A percentile compares a stretch with the other conserved stretches of the same genome.
These are phyloP conservation scores for Hanseniaspora jakobsenii DNA, from an alignment of 805 yeast species.

Conservation along the genomic window DNA sequence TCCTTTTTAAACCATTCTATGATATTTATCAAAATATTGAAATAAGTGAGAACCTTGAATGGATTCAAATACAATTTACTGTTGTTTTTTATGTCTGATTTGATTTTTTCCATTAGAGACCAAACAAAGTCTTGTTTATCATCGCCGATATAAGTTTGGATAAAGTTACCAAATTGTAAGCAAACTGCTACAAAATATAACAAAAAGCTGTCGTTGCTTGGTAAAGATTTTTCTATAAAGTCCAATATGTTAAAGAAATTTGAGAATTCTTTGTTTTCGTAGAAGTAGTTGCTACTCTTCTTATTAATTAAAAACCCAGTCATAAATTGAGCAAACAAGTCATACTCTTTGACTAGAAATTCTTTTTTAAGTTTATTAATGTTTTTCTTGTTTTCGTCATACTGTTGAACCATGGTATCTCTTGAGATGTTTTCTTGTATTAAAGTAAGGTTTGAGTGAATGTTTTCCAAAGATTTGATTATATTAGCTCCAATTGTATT, in stretches of 20 bases:
- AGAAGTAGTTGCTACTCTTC: slow-evolving; percentile 19
- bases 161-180: slow-evolving; percentile 29
- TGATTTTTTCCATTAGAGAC: slow-evolving; percentile 11
- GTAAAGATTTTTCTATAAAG: slow-evolving; percentile 35
- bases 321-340: slow-evolving; percentile 53
- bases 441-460: slow-evolving; percentile 45
- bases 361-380: slow-evolving; percentile 47
- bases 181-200: slow-evolving; percentile 54
- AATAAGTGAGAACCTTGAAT: slow-evolving; percentile 36
- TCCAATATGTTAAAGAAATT: slow-evolving; percentile 29
- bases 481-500: slow-evolving; percentile 32
- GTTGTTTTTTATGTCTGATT: slow-evolving; percentile 19
- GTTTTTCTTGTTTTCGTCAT: slow-evolving; percentile 36
- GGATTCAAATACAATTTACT: slow-evolving; percentile 38
- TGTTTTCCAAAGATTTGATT: slow-evolving; percentile 42
- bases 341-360: slow-evolving; percentile 56
- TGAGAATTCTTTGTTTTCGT: slow-evolving; percentile 17
- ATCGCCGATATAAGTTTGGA: slow-evolving; percentile 30
- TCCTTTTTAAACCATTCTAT: slow-evolving; percentile 54
- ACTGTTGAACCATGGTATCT: slow-evolving; percentile 42
- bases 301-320: slow-evolving; percentile 35
- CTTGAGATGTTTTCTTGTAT: slow-evolving; percentile 43
- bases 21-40: slow-evolving; percentile 45
- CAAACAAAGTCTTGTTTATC: slow-evolving; percentile 3
- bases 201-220: slow-evolving; percentile 50